A percentile compares a stretch with the other conserved stretches of the same genome.
phyloP scores from a whole-genome alignment of 371 early-diverging fungal species.

The Apophysomyces elegans region DNA sequence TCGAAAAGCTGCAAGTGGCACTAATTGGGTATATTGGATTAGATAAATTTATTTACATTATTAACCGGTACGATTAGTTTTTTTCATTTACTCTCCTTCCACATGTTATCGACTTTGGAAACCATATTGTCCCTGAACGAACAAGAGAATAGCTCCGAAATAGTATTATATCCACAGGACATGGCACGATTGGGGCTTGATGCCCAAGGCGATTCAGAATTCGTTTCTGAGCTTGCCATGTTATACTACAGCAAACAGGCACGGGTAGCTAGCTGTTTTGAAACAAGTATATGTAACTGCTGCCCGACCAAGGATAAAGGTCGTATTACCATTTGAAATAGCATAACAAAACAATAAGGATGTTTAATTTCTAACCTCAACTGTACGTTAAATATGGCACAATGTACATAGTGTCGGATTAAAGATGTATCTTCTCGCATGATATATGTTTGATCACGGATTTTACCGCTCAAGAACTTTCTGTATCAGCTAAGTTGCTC shows the following conservation, averaged over 20 bases:
- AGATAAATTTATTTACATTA: too few relatives aligned
- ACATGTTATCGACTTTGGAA: constrained; percentile 33
- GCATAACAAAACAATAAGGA: too few relatives aligned
- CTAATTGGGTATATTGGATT: constrained; percentile 16
- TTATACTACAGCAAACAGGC: constrained; percentile 47
- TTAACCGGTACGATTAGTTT: constrained; percentile 26
- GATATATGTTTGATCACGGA: too few relatives aligned
- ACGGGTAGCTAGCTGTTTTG: constrained; percentile 26
- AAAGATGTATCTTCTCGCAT: too few relatives aligned
- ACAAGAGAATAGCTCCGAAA: constrained; percentile 22
- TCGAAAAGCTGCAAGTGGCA: constrained; percentile 20
- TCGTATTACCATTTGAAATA: constrained; percentile 12
- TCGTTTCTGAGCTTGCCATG: constrained; percentile 45
- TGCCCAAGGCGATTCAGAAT: constrained; percentile 37
- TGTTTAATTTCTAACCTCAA: too few relatives aligned
- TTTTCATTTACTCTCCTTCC: constrained; percentile 44
- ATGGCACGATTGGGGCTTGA: constrained; percentile 54
- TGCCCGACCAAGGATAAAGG: constrained; percentile 12
- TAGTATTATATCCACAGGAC: constrained; percentile 40
- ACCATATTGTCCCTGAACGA: constrained; percentile 31
- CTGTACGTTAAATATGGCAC: too few relatives aligned
- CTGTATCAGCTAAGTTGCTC: too few relatives aligned
- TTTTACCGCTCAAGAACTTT: too few relatives aligned
- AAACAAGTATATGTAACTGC: constrained; percentile 14
- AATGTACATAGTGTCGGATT: too few relatives aligned